Evolutionary conservation across 2,329 filamentous ascomycete genomes (phyloP), one percentile per base, ranked within the genome.

Genomic region (Uncinocarpus reesii): DNA sequence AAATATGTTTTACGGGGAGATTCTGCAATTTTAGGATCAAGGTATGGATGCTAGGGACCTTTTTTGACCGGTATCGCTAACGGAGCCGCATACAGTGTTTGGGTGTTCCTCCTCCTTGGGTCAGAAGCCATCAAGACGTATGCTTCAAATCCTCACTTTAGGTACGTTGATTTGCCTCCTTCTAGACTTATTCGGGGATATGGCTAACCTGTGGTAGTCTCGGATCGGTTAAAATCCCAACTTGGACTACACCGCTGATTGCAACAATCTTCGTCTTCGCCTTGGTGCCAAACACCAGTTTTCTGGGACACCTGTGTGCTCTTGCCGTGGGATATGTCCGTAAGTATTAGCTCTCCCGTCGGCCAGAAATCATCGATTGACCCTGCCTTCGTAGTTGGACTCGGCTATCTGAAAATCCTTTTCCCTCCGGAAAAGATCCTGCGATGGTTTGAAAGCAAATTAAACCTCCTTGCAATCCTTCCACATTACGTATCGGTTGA

Each of bases 401-500:
- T 94, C 50, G 89, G 89, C 41, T 94, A 89, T 62, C 79, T 96
- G 58, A 89, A 87, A 64, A 83, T 93, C 60, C 75, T 96, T 34
- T 85, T 87, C 13, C 92, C 92, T 18, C 89, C 87, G 1, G 92
- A 96, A 67, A 85, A 84, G 76, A 77, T 84, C 23, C 72, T 96
- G 48, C 78, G 88, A 55, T 96, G 84, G 81, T 76, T 95, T 48
- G 92, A 98, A 68, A 79, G 78, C 15, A 93, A 90, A 63, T 70
- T 96, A 51, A 92, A 94, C 60, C 74, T 96, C 7, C 73, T 95
- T 18, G 85, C 81, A 16, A 76, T 87, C 51, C 69, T 96, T 21
- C 90, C 90, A 37, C 86, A 94, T 67, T 96, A 95, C 60, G 84
- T 96, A 41, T 93, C 86, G 49, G 82, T 95, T 13, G 90, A 96